phyloP scores from a whole-genome alignment of 73 alveolate genomes.

The Tetrahymena malaccensis region DNA sequence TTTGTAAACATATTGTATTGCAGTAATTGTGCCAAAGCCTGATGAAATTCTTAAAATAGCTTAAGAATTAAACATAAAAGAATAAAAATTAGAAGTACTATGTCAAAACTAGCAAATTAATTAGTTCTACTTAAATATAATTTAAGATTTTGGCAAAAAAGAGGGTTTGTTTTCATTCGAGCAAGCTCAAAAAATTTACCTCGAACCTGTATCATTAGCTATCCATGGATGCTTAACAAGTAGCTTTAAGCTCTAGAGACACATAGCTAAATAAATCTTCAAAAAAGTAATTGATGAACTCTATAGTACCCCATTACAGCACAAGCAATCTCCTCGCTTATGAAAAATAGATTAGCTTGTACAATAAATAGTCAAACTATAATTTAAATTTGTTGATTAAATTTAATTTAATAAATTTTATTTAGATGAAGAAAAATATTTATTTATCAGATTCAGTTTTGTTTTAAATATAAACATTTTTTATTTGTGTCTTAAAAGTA shows the following conservation, averaged over 20 bases:
- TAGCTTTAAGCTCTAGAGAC: neutral
- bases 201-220: neutral
- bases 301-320: neutral
- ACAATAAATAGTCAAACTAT: too few relatives aligned
- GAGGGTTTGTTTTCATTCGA: neutral
- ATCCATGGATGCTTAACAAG: neutral
- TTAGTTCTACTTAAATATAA: neutral
- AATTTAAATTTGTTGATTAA: too few relatives aligned
- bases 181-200: neutral
- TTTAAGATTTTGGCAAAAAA: neutral
- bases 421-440: too few relatives aligned
- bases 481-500: too few relatives aligned
- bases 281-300: neutral
- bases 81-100: neutral
- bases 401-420: too few relatives aligned
- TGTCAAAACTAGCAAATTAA: neutral
- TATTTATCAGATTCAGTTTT: too few relatives aligned
- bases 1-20: conserved; percentile 55
- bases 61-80: neutral
- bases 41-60: conserved; percentile 51
- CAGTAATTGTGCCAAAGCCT: conserved; percentile 70
- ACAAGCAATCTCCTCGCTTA: neutral
- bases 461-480: too few relatives aligned
- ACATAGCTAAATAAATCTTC: neutral
- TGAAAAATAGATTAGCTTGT: neutral